Percentiles rank a stretch among this genome's conserved stretches.
These are phyloP conservation scores for Tolypocladium pustulatum DNA, from an alignment of 2,329 filamentous ascomycete species.

Conservation along the genomic window DNA sequence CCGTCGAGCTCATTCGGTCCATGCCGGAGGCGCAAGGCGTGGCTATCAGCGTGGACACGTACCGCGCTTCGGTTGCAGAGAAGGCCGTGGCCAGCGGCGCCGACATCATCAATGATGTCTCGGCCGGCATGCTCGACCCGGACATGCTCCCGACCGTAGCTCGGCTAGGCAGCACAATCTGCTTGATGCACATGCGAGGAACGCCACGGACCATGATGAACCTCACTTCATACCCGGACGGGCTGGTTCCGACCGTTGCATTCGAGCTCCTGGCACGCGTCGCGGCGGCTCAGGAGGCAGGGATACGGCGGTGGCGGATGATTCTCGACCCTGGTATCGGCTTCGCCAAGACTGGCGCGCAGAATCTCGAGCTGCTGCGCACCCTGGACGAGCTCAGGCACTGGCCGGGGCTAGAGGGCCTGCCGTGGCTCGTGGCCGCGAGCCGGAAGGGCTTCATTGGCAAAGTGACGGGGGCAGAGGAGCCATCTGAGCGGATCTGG, in stretches of 20 bases:
- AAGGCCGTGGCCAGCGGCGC: slow-evolving; percentile 69
- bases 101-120: slow-evolving; percentile 92
- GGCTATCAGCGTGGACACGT: slow-evolving; percentile 87
- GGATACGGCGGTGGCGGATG: slow-evolving; percentile 86
- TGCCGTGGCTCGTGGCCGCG: slow-evolving; percentile 83
- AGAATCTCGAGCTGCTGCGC: slow-evolving; percentile 74
- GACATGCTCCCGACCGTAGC: slow-evolving; percentile 78
- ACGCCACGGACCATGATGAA: slow-evolving; percentile 71
- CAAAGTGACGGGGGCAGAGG: slow-evolving; percentile 62
- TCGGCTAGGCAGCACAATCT: slow-evolving; percentile 64
- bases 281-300: slow-evolving; percentile 63
- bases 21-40: slow-evolving; percentile 51
- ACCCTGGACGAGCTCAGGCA: slow-evolving; percentile 52
- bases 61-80: slow-evolving; percentile 72
- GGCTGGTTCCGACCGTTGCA: slow-evolving; percentile 54
- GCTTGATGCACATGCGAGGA: slow-evolving; percentile 90
- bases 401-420: slow-evolving; percentile 52
- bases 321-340: slow-evolving; percentile 89
- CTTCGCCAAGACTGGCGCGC: slow-evolving; percentile 74
- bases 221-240: slow-evolving; percentile 57
- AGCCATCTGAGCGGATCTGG: slow-evolving; percentile 61
- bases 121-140: slow-evolving; percentile 66
- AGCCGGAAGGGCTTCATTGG: slow-evolving; percentile 90
- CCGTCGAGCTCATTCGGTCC: slow-evolving; percentile 62
- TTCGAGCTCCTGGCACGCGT: slow-evolving; percentile 62